Evolutionary conservation across 2,329 filamentous ascomycete species (phyloP).

Genomic region (Didymella exigua): DNA sequence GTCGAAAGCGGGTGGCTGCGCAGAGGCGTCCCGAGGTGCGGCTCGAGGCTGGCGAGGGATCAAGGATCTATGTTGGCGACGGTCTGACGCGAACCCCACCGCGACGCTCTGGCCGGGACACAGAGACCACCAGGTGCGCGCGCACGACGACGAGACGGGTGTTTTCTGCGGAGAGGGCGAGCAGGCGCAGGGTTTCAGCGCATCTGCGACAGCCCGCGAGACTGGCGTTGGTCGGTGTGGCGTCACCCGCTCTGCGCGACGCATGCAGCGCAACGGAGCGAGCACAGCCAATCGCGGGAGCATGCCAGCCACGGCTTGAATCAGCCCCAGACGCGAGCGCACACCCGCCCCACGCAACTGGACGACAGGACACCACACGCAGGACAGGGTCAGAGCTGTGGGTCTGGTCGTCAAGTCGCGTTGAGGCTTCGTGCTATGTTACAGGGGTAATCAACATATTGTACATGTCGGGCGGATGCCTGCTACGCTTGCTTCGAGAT

Average conservation of each 20-base stretch:
- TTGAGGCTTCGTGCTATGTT: neutral
- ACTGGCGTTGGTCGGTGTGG: constrained; percentile 44
- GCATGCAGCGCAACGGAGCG: constrained; percentile 25
- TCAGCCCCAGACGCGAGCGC: constrained; percentile 36
- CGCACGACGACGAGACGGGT: constrained; percentile 17
- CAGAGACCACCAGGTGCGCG: constrained; percentile 16
- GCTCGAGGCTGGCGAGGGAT: neutral
- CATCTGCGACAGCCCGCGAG: constrained; percentile 22
- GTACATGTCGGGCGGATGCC: constrained; percentile 3
- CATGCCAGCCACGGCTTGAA: constrained; percentile 35
- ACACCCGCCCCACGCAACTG: constrained; percentile 27
- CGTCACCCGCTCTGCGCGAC: constrained; percentile 32
- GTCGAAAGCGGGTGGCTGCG: constrained; percentile 36
- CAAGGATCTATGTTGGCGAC: neutral
- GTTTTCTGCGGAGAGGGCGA: constrained; percentile 16
- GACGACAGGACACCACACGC: constrained; percentile 6
- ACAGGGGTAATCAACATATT: neutral
- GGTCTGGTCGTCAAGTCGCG: no score
- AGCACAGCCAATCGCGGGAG: constrained; percentile 33
- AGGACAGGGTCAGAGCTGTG: no score
- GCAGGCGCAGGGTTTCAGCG: constrained; percentile 40
- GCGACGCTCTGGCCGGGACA: neutral
- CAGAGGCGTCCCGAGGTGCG: neutral
- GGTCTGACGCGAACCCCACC: constrained; percentile 10
- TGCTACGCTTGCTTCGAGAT: constrained; percentile 37